These are phyloP conservation scores for Simmondsia chinensis DNA, from an alignment of 148 eudicot genomes.

Conservation along the genomic window DNA sequence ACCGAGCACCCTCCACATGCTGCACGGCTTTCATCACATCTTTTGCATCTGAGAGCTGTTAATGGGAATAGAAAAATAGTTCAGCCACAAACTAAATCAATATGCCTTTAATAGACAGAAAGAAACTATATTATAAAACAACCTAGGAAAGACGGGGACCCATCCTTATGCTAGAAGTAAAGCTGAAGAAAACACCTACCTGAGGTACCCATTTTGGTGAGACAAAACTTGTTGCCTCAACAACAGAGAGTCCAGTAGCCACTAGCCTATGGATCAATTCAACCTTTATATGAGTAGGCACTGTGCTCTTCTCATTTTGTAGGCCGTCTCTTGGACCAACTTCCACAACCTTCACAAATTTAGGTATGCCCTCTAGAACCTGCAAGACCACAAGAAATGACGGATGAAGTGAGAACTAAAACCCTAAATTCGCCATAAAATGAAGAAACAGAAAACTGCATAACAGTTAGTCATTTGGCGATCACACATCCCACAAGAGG, in stretches of 20 bases:
- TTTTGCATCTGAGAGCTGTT: conserved; percentile 90
- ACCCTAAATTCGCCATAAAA: too few species aligned
- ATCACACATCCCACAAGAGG: too few species aligned
- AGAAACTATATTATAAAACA: not conserved
- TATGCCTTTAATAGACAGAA: not conserved
- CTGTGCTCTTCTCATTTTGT: conserved; percentile 83
- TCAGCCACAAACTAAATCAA: not conserved
- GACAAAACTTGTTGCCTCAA: conserved; percentile 97
- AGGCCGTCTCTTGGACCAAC: conserved; percentile 98
- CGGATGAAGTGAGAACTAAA: not conserved
- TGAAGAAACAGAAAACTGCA: too few species aligned
- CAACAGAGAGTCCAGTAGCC: conserved; percentile 80
- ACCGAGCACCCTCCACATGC: conserved; percentile 46
- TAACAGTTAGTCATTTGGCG: too few species aligned
- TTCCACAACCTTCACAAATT: conserved; percentile 84
- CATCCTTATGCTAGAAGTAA: not conserved
- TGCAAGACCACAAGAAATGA: conserved; percentile 15
- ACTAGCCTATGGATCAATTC: conserved; percentile 74
- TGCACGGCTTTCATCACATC: conserved; percentile 69
- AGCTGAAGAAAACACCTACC: conserved; percentile 30
- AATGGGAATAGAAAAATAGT: not conserved
- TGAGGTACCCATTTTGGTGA: conserved; percentile 99
- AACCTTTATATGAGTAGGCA: conserved; percentile 71
- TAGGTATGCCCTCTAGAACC: conserved; percentile 50
- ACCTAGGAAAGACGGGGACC: not conserved